Percentiles rank a stretch among this genome's conserved stretches.
Conservation (phyloP, 495 filamentous ascomycete species). For the Trichodelitschia bisporula region DNA sequence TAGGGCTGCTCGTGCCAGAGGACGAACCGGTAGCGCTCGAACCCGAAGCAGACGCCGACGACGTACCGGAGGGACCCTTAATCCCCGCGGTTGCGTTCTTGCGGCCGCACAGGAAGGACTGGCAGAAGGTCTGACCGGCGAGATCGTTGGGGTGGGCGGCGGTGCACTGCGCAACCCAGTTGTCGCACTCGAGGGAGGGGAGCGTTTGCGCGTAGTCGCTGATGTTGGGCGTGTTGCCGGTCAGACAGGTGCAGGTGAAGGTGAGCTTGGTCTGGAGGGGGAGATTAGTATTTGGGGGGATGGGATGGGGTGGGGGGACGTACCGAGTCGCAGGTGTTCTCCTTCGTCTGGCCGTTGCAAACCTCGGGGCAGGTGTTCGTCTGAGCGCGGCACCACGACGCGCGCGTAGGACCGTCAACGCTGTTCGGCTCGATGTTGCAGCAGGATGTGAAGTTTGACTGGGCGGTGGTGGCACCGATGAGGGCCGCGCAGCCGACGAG, state of each 20-base stretch:
- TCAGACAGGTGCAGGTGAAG: constrained; percentile 28
- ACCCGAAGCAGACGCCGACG: constrained; percentile 10
- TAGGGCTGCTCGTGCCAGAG: constrained; percentile 4
- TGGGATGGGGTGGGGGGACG: constrained; percentile 1
- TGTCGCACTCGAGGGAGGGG: constrained; percentile 30
- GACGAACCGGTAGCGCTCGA: constrained; percentile 6
- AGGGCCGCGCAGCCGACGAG: constrained; percentile 14
- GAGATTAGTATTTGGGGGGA: not conserved
- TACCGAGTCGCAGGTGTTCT: constrained; percentile 16
- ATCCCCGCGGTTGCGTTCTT: constrained; percentile 21
- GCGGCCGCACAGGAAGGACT: constrained; percentile 19
- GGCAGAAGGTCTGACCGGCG: constrained; percentile 21
- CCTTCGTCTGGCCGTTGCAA: constrained; percentile 12
- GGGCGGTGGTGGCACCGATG: constrained; percentile 13
- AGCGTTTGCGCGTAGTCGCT: constrained; percentile 26
- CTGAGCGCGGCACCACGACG: constrained; percentile 14
- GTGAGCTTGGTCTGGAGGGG: constrained; percentile 20
- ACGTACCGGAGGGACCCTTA: constrained; percentile 1
- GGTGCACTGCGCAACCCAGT: constrained; percentile 26
- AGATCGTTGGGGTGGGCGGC: constrained; percentile 20
- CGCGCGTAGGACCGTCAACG: constrained; percentile 4
- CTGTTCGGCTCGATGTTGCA: constrained; percentile 8
- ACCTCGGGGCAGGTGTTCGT: constrained; percentile 15
- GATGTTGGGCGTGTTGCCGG: constrained; percentile 27
- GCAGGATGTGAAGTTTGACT: constrained; percentile 10